Evolutionary conservation across 2,329 filamentous ascomycete species (phyloP).

Genomic region (Aspergillus nomiae): DNA sequence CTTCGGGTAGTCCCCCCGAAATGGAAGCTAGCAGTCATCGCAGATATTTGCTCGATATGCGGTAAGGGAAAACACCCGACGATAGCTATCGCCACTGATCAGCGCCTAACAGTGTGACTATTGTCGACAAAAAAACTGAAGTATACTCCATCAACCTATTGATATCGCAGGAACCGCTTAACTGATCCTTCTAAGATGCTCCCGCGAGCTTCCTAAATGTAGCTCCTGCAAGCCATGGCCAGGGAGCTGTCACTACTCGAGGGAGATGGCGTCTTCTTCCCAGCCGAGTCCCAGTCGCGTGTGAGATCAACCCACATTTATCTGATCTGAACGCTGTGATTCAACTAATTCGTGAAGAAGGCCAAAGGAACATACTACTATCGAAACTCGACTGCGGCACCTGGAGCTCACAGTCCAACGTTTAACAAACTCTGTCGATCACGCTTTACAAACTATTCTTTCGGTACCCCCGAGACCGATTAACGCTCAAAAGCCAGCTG

Average conservation of each 20-base stretch:
- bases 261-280: background rate
- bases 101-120: background rate
- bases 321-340: background rate
- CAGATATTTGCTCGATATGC: background rate
- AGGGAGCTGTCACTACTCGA: conserved; percentile 15
- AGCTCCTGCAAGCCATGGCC: conserved; percentile 16
- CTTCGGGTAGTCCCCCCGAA: background rate
- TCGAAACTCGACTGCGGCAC: background rate
- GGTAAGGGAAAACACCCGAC: background rate
- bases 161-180: accelerated
- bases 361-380: background rate
- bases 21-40: background rate
- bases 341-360: background rate
- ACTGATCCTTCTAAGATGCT: conserved; percentile 6
- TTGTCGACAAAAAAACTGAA: conserved; percentile 15
- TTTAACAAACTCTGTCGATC: background rate
- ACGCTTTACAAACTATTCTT: background rate
- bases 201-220: conserved; percentile 18
- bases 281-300: background rate
- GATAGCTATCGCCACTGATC: background rate
- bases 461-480: background rate
- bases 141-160: background rate
- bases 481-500: background rate
- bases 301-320: background rate
- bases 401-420: background rate